A percentile compares a stretch with the other conserved stretches of the same genome.
Evolutionary conservation across 73 alveolate species (phyloP).

Genomic region (Breviolum minutum): DNA sequence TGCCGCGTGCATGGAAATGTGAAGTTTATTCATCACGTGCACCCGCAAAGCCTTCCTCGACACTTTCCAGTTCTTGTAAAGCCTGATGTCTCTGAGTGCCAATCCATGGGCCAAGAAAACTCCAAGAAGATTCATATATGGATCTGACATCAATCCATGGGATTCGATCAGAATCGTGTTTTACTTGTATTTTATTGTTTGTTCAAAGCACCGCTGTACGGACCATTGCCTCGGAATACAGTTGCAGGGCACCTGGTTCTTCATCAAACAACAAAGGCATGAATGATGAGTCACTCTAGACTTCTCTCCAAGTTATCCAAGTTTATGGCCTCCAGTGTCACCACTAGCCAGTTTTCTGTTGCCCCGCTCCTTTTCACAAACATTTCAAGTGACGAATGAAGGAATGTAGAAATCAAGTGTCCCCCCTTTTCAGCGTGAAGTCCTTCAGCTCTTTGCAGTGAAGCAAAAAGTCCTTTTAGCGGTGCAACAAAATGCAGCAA

Average conservation of each 20-base stretch:
- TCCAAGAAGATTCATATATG: background rate
- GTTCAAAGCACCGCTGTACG: too few species aligned
- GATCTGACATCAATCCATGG: too few species aligned
- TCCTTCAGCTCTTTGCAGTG: slow-evolving; percentile 58
- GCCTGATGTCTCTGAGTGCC: background rate
- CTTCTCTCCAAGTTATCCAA: background rate
- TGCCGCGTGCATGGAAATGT: too few species aligned
- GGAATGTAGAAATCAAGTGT: background rate
- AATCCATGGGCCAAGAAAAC: background rate
- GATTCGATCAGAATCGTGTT: too few species aligned
- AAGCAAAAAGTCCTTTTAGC: background rate
- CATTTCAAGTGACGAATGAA: background rate
- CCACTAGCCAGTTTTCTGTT: slow-evolving; percentile 47
- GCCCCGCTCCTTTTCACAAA: slow-evolving; percentile 40
- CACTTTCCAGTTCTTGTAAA: background rate
- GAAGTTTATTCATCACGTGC: background rate
- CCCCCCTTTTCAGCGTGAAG: background rate
- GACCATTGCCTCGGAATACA: background rate
- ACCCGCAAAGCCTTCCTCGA: background rate
- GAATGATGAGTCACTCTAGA: background rate
- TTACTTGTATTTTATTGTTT: too few species aligned
- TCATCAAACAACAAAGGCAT: background rate
- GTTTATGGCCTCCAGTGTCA: slow-evolving; percentile 17
- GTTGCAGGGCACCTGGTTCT: background rate
- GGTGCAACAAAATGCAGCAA: background rate